Base-by-base conservation (phyloP, 192 early-diverging fungal genomes). In the Backusella parvicylindrica region DNA sequence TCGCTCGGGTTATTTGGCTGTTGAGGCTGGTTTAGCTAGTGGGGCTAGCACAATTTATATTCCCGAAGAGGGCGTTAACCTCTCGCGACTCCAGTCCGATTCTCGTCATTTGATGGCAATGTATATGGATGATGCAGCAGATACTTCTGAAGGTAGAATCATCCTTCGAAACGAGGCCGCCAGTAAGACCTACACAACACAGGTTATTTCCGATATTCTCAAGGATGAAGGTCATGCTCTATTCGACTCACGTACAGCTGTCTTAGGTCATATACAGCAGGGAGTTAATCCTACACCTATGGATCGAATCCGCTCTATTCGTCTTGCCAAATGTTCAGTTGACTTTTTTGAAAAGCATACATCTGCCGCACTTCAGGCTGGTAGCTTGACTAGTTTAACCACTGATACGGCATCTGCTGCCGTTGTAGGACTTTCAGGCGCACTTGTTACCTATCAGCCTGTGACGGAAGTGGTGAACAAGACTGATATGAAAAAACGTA, bases 261-360 rank as follows among this genome's bases (percentile, higher is more conserved):
- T 96, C 3, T 84, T 99, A 31, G 97, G 97, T 28, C 96, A 99
- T 79, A 85, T 97, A 73, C 97, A 98, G 81, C 97, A 99, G 81
- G 97, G 97, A 47, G 93, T 91, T 70, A 90, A 93, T 11, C 96
- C 97, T 23, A 91, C 91, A 32, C 96, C 97, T 13, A 78, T 97
- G 67, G 97, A 99, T 85, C 91, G 97, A 28, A 91, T 95, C 81
- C 90, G 96, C 9, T 96, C 95, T 21, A 94, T 92, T 41, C 90
- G 91, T n/a, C 84, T 96, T 76, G 96, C 96, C 6, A 91, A 95
- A 21, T 89, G 91, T 64, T 85, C 91, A 41, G 75, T 98, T 68
- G 88, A 94, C 35, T 99, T 95, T 91, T 84, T 97, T 72, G 90
- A 97, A 82, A 63, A 84, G 38, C 84, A 87, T 56, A 88, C 89